phyloP scores from a whole-genome alignment of 2,329 filamentous ascomycete genomes.

The Trichoderma aggressivum region DNA sequence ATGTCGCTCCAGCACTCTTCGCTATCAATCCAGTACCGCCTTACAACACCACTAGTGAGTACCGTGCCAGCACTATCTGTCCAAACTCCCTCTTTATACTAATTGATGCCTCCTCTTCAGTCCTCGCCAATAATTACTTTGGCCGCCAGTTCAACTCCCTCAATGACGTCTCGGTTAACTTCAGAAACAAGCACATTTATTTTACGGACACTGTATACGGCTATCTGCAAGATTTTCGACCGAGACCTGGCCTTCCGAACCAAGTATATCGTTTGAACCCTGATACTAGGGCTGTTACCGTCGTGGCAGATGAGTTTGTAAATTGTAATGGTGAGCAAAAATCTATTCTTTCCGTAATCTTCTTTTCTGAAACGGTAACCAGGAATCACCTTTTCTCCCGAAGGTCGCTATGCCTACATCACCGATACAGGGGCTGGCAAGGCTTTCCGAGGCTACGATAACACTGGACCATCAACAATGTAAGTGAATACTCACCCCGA shows the following conservation, averaged over 20 bases:
- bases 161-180: slow-evolving; percentile 50
- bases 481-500: not conserved
- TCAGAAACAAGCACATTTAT: slow-evolving; percentile 56
- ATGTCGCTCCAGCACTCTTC: slow-evolving; percentile 27
- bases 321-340: slow-evolving; percentile 16
- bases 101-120: not conserved
- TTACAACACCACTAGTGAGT: slow-evolving; percentile 16
- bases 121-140: slow-evolving; percentile 39
- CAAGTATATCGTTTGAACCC: slow-evolving; percentile 58
- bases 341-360: not conserved
- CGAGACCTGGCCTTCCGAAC: slow-evolving; percentile 48
- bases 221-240: slow-evolving; percentile 55
- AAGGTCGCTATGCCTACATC: slow-evolving; percentile 43
- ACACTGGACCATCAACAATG: slow-evolving; percentile 12
- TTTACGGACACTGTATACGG: slow-evolving; percentile 63
- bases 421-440: slow-evolving; percentile 40
- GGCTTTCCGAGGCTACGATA: slow-evolving; percentile 22
- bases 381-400: slow-evolving; percentile 45
- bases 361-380: slow-evolving; percentile 33
- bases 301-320: slow-evolving; percentile 55
- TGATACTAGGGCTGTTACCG: slow-evolving; percentile 47
- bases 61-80: too few species aligned
- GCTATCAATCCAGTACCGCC: slow-evolving; percentile 25
- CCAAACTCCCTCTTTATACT: not conserved
- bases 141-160: slow-evolving; percentile 47